Evolutionary conservation across 1,284 basidiomycete genomes (phyloP).

Genomic region (Cystobasidium slooffiae): DNA sequence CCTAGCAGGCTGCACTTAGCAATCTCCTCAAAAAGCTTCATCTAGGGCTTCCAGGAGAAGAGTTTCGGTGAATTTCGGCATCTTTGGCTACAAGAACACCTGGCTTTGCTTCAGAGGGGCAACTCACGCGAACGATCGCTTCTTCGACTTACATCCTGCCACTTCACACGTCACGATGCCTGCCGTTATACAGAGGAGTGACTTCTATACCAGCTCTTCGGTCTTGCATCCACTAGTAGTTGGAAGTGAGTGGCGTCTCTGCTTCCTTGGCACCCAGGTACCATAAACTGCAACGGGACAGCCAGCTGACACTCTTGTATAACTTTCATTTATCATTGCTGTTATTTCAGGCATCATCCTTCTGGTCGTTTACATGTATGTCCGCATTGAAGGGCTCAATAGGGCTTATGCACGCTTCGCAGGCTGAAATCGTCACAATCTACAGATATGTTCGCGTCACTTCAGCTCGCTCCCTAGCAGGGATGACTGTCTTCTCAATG

Average conservation of each 20-base stretch:
- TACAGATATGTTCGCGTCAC: slow-evolving; percentile 31
- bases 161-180: neutral
- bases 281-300: neutral
- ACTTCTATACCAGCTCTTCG: slow-evolving; percentile 27
- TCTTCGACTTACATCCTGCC: no score
- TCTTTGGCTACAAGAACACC: no score
- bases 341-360: slow-evolving; percentile 29
- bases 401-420: neutral
- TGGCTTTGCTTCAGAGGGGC: no score
- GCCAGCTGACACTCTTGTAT: no score
- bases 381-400: neutral
- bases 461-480: slow-evolving; percentile 25
- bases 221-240: slow-evolving; percentile 39
- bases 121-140: no score
- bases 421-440: neutral
- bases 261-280: no score
- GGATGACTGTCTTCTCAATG: slow-evolving; percentile 38
- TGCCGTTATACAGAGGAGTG: slow-evolving; percentile 33
- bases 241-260: slow-evolving; percentile 20
- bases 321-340: neutral
- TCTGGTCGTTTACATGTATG: slow-evolving; percentile 41
- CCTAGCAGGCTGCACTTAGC: no score
- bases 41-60: no score
- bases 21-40: no score
- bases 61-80: no score